Percentiles rank a stretch among this genome's conserved stretches.
Evolutionary conservation across 2,329 filamentous ascomycete species (phyloP).

Genomic region (Penicillium janthinellum): DNA sequence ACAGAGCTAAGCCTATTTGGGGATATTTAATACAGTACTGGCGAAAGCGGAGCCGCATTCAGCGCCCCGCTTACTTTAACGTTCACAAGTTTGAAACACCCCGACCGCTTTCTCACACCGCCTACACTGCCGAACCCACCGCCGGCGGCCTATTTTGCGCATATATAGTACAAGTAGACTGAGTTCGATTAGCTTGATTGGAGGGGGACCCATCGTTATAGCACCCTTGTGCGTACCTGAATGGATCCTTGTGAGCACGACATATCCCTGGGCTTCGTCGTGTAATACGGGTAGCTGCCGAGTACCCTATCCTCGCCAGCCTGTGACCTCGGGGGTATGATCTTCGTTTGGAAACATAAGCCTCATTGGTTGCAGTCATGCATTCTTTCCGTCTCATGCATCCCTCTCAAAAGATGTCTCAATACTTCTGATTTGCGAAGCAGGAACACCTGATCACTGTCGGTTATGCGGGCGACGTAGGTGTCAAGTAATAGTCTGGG

Average conservation of each 20-base stretch:
- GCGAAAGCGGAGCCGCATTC: too few species aligned
- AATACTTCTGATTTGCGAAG: constrained; percentile 50
- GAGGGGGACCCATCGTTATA: constrained; percentile 40
- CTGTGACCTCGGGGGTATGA: neutral
- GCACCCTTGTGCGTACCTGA: neutral
- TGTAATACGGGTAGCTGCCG: constrained; percentile 27
- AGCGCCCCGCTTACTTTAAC: too few species aligned
- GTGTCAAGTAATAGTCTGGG: constrained; percentile 72
- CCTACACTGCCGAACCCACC: too few species aligned
- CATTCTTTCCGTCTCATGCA: neutral
- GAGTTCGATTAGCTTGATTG: constrained; percentile 69
- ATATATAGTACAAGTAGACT: too few species aligned
- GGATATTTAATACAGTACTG: too few species aligned
- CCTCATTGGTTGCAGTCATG: neutral
- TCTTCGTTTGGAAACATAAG: neutral
- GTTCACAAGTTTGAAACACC: too few species aligned
- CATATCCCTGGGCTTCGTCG: constrained; percentile 3
- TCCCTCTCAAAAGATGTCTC: neutral
- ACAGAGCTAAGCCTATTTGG: too few species aligned
- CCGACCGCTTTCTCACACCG: too few species aligned
- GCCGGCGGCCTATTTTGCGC: too few species aligned
- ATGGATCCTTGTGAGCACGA: neutral
- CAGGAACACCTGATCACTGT: constrained; percentile 58
- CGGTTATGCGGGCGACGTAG: constrained; percentile 56
- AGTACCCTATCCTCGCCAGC: constrained; percentile 62